These are phyloP conservation scores for Saccharomycopsis hybrid DNA, from an alignment of 1,139 yeast genomes.

Conservation along the genomic window DNA sequence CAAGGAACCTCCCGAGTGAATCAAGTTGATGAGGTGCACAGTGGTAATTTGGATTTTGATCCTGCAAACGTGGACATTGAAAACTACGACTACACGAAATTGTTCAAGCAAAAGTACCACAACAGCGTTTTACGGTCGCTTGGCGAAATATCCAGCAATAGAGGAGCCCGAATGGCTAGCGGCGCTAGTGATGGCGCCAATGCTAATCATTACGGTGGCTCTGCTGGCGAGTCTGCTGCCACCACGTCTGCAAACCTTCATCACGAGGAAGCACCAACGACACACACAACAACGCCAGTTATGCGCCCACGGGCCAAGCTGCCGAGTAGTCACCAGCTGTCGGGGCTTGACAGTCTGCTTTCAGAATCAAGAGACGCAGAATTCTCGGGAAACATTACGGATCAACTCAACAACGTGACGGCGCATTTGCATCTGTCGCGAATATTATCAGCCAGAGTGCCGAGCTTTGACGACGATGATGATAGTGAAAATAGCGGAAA, in stretches of 20 bases:
- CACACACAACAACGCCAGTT: too few relatives aligned
- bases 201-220: neutral
- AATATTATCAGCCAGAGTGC: slow-evolving; percentile 10
- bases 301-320: too few relatives aligned
- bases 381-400: neutral
- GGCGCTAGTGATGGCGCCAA: neutral
- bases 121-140: neutral
- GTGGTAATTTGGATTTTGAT: neutral
- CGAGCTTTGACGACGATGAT: slow-evolving; percentile 14
- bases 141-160: neutral
- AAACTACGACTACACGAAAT: neutral
- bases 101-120: slow-evolving; percentile 14
- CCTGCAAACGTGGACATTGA: slow-evolving; percentile 3
- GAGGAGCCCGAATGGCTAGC: neutral
- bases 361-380: too few relatives aligned
- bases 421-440: slow-evolving; percentile 13
- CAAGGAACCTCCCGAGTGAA: too few relatives aligned
- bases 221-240: neutral
- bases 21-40: neutral
- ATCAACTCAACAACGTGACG: slow-evolving; percentile 10
- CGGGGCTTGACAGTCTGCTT: too few relatives aligned
- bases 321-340: too few relatives aligned
- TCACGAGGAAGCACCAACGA: neutral
- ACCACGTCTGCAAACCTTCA: neutral
- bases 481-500: slow-evolving; percentile 2